Conservation (phyloP, 176 grass and related monocot genomes). For the Typha latifolia region DNA sequence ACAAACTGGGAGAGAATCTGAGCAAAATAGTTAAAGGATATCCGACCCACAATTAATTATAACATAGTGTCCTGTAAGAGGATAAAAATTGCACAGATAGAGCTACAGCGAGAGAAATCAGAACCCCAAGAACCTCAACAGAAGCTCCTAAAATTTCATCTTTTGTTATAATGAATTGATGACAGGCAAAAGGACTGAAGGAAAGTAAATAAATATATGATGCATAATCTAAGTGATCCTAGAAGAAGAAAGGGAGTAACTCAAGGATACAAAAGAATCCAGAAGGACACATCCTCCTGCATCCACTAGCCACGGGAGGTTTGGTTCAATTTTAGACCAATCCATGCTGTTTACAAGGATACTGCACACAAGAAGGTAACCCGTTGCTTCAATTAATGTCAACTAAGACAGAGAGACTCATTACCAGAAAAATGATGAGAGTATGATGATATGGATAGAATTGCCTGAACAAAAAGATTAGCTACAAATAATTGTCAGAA, state of each 20-base stretch:
- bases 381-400: not conserved
- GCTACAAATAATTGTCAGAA: too few relatives aligned
- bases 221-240: conserved; percentile 1
- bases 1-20: conserved; percentile 55
- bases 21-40: conserved; percentile 28
- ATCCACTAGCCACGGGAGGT: conserved; percentile 93
- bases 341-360: conserved; percentile 89
- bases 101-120: not conserved
- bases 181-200: too few relatives aligned
- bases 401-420: too few relatives aligned
- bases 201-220: not conserved
- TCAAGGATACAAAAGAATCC: conserved; percentile 89
- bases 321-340: conserved; percentile 68
- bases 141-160: too few relatives aligned
- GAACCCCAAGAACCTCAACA: not conserved
- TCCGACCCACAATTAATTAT: conserved; percentile 2
- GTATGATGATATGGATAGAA: too few relatives aligned
- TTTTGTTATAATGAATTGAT: too few relatives aligned
- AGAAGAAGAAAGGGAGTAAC: conserved; percentile 17
- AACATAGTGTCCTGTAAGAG: conserved; percentile 1
- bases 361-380: conserved; percentile 38
- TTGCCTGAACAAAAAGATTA: too few relatives aligned
- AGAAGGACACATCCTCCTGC: conserved; percentile 84
- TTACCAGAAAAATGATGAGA: too few relatives aligned
- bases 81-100: not conserved